Base-by-base conservation (phyloP, 257 asterid genomes). In the Lithospermum erythrorhizon region DNA sequence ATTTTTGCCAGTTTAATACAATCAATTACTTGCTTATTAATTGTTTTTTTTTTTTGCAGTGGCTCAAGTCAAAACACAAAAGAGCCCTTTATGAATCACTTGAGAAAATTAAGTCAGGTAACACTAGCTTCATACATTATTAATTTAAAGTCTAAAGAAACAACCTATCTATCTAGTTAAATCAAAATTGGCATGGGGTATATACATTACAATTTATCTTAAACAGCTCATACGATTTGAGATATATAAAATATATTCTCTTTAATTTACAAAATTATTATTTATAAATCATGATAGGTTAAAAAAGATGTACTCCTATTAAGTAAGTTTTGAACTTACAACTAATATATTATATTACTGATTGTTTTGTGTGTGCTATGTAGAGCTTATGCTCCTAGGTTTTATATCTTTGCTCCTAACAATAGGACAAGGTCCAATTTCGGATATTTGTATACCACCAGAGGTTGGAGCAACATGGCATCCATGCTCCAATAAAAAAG, bases 301-400 rank as follows among this genome's bases (percentile, higher is more conserved):
- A 27, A 27, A 27, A 30, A 30, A 30, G 37, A 7, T 30, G 6
- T 30, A 27, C 4, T 27, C 3, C 6, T 3, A 30, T 7, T 30
- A 30, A 30, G 37, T 30, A 7, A 30, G 37, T 30, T 30, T 30
- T 10, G 16, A 1, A 37, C 48, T 53, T 18, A 6, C 15, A 18
- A 53, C 3, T 51, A 9, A 51, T 20, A 51, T 51, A 15, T 3
- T 51, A 14, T 51, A 17, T 53, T 53, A 16, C 13, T 53, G 15
- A 17, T 18, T 4, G 8, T 53, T 8, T 48, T 21, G 14, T 0
- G 21, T 32, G n/a, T 57, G 35, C 29, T 67, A 19, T 61, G 18
- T 21, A 90, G 98, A 87, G 79, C 79, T 90, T 70, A 90, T 90
- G 98, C 79, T 87, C 71, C 68, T 90, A 73, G 98, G 98, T 41